Percentiles rank a stretch among this genome's conserved stretches.
phyloP scores from a whole-genome alignment of 164 flowering plant genomes.

The Vitis labrusca region DNA sequence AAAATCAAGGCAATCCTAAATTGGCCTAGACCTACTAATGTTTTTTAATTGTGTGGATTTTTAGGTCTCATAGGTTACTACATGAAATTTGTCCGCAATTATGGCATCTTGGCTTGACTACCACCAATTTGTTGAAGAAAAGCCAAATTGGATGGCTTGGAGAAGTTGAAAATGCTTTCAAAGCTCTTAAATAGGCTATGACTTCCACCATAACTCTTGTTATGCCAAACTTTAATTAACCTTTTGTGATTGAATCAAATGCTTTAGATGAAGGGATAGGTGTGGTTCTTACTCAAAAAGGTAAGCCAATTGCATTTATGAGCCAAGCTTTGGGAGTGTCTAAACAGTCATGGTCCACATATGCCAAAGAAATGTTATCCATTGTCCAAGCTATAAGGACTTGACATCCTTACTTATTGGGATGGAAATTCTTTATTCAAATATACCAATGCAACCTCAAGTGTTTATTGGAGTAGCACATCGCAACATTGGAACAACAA shows the following conservation, averaged over 20 bases:
- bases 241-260: not conserved
- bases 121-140: not conserved
- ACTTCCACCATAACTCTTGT: not conserved
- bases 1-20: not conserved
- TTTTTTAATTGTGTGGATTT: not conserved
- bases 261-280: not conserved
- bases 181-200: not conserved
- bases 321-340: not conserved
- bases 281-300: slow-evolving; percentile 7
- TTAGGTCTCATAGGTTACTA: slow-evolving; percentile 5
- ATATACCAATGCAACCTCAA: not conserved
- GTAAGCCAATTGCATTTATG: not conserved
- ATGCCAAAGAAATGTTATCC: slow-evolving; percentile 9
- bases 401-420: slow-evolving; percentile 11
- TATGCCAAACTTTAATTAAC: too few relatives aligned
- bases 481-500: not conserved
- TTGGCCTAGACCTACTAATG: not conserved
- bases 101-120: not conserved
- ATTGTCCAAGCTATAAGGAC: not conserved
- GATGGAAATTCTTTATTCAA: not conserved
- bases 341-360: not conserved
- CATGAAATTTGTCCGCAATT: not conserved
- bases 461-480: not conserved
- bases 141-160: not conserved
- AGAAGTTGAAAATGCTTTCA: not conserved